phyloP scores from a whole-genome alignment of 768 basidiomycete species.

The Mycena amicta region DNA sequence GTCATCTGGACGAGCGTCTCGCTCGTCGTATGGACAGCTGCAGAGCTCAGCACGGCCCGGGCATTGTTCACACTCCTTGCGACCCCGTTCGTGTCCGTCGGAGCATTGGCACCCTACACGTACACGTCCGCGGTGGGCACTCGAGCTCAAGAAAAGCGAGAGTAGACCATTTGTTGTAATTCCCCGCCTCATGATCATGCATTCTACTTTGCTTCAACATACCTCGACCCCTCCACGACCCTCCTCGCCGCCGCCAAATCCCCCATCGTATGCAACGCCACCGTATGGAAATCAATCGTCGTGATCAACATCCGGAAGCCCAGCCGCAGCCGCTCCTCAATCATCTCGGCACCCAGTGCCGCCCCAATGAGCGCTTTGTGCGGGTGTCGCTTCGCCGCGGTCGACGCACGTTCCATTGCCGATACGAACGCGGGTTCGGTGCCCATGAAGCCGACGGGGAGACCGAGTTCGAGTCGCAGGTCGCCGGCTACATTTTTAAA shows the following conservation, averaged over 20 bases:
- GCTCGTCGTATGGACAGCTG: conserved; percentile 38
- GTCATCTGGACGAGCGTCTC: conserved; percentile 57
- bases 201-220: neutral
- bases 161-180: too few species aligned
- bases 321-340: conserved; percentile 16
- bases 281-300: conserved; percentile 11
- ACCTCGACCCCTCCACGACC: conserved; percentile 7
- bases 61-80: neutral
- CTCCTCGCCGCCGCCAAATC: conserved; percentile 7
- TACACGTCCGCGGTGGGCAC: too few species aligned
- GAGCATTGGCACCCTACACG: too few species aligned
- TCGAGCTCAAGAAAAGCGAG: too few species aligned
- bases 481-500: conserved; percentile 11
- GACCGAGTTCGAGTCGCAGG: conserved; percentile 20
- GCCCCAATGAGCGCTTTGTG: conserved; percentile 17
- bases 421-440: conserved; percentile 17
- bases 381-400: conserved; percentile 15
- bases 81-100: too few species aligned
- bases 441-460: conserved; percentile 17
- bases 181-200: too few species aligned
- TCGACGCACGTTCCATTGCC: conserved; percentile 11
- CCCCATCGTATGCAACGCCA: conserved; percentile 6
- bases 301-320: conserved; percentile 13
- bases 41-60: neutral
- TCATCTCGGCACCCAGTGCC: conserved; percentile 14